Percentiles rank a stretch among this genome's conserved stretches.
Evolutionary conservation across 2,329 filamentous ascomycete species (phyloP).

Genomic region (Moelleriella libera): DNA sequence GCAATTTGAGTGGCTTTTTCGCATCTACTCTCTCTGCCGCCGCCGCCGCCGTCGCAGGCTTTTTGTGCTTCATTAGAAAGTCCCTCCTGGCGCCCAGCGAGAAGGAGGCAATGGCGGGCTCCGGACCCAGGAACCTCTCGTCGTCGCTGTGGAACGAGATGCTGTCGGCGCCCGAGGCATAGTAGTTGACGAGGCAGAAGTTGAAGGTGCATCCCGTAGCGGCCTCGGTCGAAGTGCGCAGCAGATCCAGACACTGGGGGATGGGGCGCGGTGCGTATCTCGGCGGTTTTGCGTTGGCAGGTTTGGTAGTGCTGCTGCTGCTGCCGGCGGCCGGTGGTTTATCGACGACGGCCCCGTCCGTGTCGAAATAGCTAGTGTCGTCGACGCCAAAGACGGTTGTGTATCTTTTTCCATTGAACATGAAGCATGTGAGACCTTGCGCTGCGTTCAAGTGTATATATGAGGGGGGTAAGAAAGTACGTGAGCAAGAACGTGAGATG

Average conservation of each 20-base stretch:
- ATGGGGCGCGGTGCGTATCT: slow-evolving; percentile 52
- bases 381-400: slow-evolving; percentile 45
- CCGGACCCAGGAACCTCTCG: slow-evolving; percentile 56
- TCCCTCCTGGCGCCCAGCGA: slow-evolving; percentile 59
- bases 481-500: no score
- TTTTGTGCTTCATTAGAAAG: slow-evolving; percentile 68
- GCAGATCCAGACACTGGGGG: slow-evolving; percentile 51
- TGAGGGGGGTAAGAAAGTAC: no score
- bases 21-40: slow-evolving; percentile 15
- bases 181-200: slow-evolving; percentile 74
- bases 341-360: slow-evolving; percentile 27
- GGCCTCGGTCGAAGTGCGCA: slow-evolving; percentile 49
- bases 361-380: slow-evolving; percentile 47
- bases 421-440: background rate
- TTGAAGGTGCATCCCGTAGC: slow-evolving; percentile 58
- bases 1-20: slow-evolving; percentile 30
- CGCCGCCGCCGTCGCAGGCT: slow-evolving; percentile 23
- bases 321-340: slow-evolving; percentile 22
- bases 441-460: background rate
- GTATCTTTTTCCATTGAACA: slow-evolving; percentile 14
- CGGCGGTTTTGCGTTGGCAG: slow-evolving; percentile 16
- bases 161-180: slow-evolving; percentile 61
- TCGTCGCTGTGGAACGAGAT: slow-evolving; percentile 74
- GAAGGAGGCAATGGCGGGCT: slow-evolving; percentile 63
- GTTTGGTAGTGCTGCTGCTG: no score